Evolutionary conservation across 2,329 filamentous ascomycete species (phyloP).

Genomic region (Myriosclerotinia curreyana): DNA sequence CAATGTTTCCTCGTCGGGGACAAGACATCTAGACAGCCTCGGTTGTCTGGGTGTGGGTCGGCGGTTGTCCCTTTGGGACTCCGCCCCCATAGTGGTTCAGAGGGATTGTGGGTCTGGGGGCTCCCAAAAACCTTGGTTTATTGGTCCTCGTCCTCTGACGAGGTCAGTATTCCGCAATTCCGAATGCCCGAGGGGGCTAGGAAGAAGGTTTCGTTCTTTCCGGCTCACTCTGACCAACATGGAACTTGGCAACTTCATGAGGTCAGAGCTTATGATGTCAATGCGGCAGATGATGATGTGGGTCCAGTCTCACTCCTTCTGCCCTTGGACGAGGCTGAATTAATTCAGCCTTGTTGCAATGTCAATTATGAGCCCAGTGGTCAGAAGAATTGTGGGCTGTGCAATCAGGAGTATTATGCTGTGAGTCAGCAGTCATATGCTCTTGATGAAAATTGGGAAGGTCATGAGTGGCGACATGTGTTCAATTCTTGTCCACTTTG

Average conservation of each 20-base stretch:
- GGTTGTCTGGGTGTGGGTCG: neutral
- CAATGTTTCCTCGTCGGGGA: neutral
- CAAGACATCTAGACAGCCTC: neutral
- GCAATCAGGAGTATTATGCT: neutral
- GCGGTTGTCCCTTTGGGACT: neutral
- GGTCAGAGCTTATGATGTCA: no score
- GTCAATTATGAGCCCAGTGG: neutral
- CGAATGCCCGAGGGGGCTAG: neutral
- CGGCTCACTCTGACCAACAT: no score
- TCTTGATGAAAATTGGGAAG: neutral
- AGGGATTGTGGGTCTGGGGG: neutral
- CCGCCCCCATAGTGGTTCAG: neutral
- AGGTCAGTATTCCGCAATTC: neutral
- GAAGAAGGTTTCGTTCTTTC: neutral
- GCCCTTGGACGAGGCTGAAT: neutral
- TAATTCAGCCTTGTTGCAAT: neutral
- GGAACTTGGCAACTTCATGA: no score
- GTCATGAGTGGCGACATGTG: no score
- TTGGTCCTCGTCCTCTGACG: neutral
- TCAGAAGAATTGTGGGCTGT: neutral
- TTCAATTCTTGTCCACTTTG: no score
- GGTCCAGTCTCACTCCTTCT: neutral
- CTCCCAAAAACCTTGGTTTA: neutral
- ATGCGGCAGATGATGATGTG: neutral
- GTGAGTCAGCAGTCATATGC: neutral